These are phyloP conservation scores for Acacia confusa DNA, from an alignment of 306 rosid species.

Conservation along the genomic window DNA sequence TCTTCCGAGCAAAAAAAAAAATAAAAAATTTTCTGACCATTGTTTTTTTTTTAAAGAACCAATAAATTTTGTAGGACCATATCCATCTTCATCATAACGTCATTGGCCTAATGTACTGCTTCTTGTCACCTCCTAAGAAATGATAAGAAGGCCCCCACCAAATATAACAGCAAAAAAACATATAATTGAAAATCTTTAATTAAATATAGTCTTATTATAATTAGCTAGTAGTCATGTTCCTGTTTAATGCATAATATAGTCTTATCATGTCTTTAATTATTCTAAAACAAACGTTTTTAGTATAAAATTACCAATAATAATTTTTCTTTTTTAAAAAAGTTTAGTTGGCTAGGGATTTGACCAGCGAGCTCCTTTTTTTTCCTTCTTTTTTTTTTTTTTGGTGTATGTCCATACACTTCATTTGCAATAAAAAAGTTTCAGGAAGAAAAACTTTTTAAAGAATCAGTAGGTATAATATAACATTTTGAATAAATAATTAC, in stretches of 20 bases:
- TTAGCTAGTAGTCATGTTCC: not conserved
- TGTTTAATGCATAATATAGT: not conserved
- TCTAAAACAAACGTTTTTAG: not conserved
- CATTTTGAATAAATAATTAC: no score
- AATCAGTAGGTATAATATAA: not conserved
- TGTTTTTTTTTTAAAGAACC: not conserved
- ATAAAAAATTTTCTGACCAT: not conserved
- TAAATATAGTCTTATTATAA: not conserved
- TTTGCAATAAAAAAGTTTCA: not conserved
- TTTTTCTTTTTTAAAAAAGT: not conserved
- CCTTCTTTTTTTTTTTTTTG: no score
- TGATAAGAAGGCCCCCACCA: not conserved
- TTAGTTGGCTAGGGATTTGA: not conserved
- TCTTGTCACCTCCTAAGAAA: not conserved
- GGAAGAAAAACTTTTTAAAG: not conserved
- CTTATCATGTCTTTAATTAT: no score
- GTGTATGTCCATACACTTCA: not conserved
- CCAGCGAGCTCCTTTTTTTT: not conserved
- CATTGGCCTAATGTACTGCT: not conserved
- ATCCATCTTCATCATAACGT: not conserved
- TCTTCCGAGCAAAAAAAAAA: no score
- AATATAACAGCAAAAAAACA: not conserved
- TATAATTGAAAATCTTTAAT: not conserved
- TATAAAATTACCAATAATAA: no score
- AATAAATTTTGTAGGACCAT: not conserved